These are phyloP conservation scores for Dalbergia oliveri DNA, from an alignment of 306 rosid species.

Conservation along the genomic window DNA sequence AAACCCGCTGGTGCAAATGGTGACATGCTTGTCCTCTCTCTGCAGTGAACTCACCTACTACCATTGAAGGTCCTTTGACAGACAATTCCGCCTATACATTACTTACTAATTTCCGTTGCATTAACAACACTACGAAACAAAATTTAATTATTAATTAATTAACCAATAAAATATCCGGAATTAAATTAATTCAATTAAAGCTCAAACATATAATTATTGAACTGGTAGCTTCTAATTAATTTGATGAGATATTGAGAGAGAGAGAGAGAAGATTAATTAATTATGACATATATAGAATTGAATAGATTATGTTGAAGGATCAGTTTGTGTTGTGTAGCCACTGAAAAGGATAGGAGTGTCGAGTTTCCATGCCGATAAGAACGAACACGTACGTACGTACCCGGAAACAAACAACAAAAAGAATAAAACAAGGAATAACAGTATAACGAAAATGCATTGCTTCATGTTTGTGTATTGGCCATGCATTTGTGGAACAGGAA, in stretches of 20 bases:
- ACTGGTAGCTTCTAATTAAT: too few relatives aligned
- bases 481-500: slow-evolving; percentile 21
- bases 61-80: background rate
- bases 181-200: too few relatives aligned
- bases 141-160: background rate
- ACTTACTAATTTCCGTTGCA: background rate
- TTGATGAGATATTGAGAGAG: too few relatives aligned
- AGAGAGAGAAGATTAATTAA: too few relatives aligned
- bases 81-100: background rate
- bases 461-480: slow-evolving; percentile 2
- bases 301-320: too few relatives aligned
- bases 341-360: slow-evolving; percentile 16
- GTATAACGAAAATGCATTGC: slow-evolving; percentile 4
- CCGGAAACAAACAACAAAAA: slow-evolving; percentile 17
- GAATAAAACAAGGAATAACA: slow-evolving; percentile 13
- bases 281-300: too few relatives aligned
- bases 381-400: slow-evolving; percentile 11
- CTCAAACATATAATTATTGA: too few relatives aligned
- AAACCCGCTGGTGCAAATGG: slow-evolving; percentile 20
- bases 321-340: background rate
- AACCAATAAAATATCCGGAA: too few relatives aligned
- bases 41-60: background rate
- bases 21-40: background rate
- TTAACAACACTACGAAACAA: slow-evolving; percentile 18
- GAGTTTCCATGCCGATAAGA: slow-evolving; percentile 2